Base-by-base conservation (phyloP, 1,284 basidiomycete species). In the Irpex sp. region DNA sequence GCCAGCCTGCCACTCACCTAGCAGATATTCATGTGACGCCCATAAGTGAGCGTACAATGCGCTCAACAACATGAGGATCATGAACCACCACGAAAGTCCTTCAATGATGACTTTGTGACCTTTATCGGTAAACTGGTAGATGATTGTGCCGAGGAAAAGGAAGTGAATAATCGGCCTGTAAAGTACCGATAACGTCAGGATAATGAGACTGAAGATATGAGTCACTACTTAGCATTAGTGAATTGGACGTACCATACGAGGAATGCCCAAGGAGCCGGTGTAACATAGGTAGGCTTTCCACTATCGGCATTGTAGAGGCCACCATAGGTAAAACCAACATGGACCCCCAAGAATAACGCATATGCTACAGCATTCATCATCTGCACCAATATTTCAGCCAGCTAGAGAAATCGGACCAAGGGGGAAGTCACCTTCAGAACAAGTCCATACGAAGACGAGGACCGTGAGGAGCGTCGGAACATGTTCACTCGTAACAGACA, bases 181-280 rank as follows among this genome's bases (percentile, higher is more conserved):
- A 23, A 23, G 23, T 23, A 23, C 23, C 23, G 23, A 23, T 23
- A 23, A 2, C 23, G 23, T 23, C 18, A 52, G 56, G 23, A 23
- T 23, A 23, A 23, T 23, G 23, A 23, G 23, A 23, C 23, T 23
- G 2, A 23, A 23, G 23, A 23, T 23, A 23, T 23, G 2, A 23
- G 4, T 23, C 23, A 23, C 23, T 23, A 23, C 23, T 23, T 23
- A 23, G 23, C 23, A 23, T 23, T 23, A 23, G 23, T 23, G 23
- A 23, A 21, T 66, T 64, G 23, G 18, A 71, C 77, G 48, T 54
- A 87, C 90, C 91, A 93, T 69, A 93, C 89, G 74, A 86, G 81
- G 77, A 92, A 94, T 2, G 89, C 86, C 86, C 91, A 96, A 37
- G 89, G 86, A 21, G 92, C 91, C 36, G 95, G 94, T 0, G 94